Percentiles rank a stretch among this genome's conserved stretches.
phyloP scores from a whole-genome alignment of 495 filamentous ascomycete genomes.

The Penicillium coffeae region DNA sequence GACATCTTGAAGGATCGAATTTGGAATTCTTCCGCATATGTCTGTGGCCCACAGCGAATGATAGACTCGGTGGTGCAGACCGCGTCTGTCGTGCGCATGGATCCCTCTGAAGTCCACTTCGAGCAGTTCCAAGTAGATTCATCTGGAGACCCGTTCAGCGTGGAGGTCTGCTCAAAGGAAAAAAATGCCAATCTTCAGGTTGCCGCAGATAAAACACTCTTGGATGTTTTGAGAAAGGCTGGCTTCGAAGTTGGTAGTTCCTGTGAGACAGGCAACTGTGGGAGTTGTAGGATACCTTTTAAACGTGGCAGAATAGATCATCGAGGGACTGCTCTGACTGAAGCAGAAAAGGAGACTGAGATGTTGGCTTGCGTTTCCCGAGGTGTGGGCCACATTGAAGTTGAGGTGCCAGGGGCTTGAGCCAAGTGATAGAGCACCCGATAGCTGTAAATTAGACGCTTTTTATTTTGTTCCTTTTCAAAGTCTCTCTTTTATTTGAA shows the following conservation, averaged over 20 bases:
- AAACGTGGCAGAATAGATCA: conserved; percentile 4
- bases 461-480: too few relatives aligned
- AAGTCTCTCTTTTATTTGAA: too few relatives aligned
- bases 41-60: background rate
- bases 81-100: background rate
- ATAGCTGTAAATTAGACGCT: too few relatives aligned
- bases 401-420: too few relatives aligned
- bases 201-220: background rate
- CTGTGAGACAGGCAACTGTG: conserved; percentile 11
- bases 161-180: background rate
- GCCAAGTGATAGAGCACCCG: too few relatives aligned
- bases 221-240: conserved; percentile 4
- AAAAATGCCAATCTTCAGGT: background rate
- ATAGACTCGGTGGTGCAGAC: conserved; percentile 1
- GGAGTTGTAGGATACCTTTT: conserved; percentile 8
- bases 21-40: conserved; percentile 6
- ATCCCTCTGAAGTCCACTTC: background rate
- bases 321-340: conserved; percentile 5
- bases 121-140: background rate
- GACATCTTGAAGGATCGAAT: background rate
- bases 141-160: conserved; percentile 3
- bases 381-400: conserved; percentile 4
- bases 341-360: conserved; percentile 5
- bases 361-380: conserved; percentile 10
- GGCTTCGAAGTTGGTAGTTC: conserved; percentile 11